Conservation (phyloP, 148 eudicot species). For the Rheum nobile region DNA sequence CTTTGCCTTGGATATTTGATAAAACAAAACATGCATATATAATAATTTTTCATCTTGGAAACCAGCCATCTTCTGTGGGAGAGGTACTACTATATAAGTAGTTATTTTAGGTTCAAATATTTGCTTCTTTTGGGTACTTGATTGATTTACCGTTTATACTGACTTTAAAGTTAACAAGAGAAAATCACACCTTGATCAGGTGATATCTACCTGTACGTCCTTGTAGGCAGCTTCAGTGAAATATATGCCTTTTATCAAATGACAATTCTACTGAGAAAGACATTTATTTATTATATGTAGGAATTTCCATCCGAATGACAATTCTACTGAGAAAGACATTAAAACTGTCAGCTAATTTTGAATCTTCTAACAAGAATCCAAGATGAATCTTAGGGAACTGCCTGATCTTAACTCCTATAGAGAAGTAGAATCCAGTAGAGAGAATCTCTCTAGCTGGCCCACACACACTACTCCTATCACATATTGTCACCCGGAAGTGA, state of each 20-base stretch:
- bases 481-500: no score
- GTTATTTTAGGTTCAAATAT: not conserved
- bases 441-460: no score
- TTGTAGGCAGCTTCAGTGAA: not conserved
- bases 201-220: not conserved
- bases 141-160: not conserved
- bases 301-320: conserved; percentile 16
- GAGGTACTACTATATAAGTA: not conserved
- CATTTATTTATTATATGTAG: conserved; percentile 26
- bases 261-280: not conserved
- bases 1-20: not conserved
- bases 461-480: no score
- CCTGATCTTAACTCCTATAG: no score
- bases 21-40: not conserved
- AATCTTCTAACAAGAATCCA: conserved; percentile 28
- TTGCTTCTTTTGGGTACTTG: not conserved
- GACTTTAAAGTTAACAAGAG: not conserved
- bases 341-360: conserved; percentile 17
- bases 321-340: conserved; percentile 14
- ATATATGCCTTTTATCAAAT: not conserved
- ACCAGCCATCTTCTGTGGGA: not conserved
- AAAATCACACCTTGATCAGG: not conserved
- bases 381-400: no score
- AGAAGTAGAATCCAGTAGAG: no score
- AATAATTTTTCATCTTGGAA: not conserved